phyloP scores from a whole-genome alignment of 2,329 filamentous ascomycete species.

The Ophiostoma montium region DNA sequence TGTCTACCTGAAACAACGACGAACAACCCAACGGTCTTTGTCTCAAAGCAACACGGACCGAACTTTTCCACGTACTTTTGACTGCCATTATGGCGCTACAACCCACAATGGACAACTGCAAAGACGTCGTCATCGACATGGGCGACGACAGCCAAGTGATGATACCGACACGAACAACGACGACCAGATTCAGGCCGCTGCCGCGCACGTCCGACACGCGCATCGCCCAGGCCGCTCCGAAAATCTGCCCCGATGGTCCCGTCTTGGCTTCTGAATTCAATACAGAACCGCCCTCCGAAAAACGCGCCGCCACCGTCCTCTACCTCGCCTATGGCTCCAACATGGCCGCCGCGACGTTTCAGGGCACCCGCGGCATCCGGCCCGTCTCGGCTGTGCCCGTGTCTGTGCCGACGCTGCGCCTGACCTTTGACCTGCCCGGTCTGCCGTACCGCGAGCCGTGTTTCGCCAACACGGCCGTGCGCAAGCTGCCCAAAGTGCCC shows the following conservation, averaged over 20 bases:
- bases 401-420: conserved; percentile 57
- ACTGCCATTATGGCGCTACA: background rate
- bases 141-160: background rate
- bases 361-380: conserved; percentile 60
- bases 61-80: no score
- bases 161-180: background rate
- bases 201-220: conserved; percentile 25
- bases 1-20: no score
- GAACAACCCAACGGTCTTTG: no score
- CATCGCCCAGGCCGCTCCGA: conserved; percentile 19
- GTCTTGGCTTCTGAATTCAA: background rate
- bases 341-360: conserved; percentile 65
- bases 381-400: conserved; percentile 75
- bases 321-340: conserved; percentile 92
- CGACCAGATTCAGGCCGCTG: conserved; percentile 8
- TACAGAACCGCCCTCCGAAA: background rate
- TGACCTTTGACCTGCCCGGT: conserved; percentile 78
- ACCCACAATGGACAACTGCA: background rate
- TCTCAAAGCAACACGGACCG: no score
- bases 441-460: conserved; percentile 81
- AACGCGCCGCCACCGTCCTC: conserved; percentile 35
- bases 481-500: conserved; percentile 27
- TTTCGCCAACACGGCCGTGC: conserved; percentile 66
- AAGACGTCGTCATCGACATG: conserved; percentile 3
- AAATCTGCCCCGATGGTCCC: conserved; percentile 9